Conservation (phyloP, 2,329 filamentous ascomycete species). For the Thelonectria rubi region DNA sequence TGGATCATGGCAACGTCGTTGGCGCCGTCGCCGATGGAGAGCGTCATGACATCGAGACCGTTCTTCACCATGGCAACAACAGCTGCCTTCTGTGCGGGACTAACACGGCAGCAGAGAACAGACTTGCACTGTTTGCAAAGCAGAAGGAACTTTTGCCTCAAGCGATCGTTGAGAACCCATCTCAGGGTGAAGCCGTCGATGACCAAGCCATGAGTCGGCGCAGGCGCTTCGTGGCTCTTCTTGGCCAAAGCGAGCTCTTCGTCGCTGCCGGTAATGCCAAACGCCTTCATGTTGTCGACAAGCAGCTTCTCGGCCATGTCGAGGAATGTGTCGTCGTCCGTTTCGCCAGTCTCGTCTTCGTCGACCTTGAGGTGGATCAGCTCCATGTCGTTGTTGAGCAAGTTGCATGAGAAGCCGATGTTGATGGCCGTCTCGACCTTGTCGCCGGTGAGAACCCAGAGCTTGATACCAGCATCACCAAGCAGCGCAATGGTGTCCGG, state of each 20-base stretch:
- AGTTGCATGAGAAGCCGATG: slow-evolving; percentile 98
- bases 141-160: slow-evolving; percentile 92
- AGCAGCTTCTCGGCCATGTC: slow-evolving; percentile 74
- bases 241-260: slow-evolving; percentile 83
- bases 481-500: slow-evolving; percentile 94
- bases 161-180: slow-evolving; percentile 80
- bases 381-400: slow-evolving; percentile 98
- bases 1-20: slow-evolving; percentile 99
- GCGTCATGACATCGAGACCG: slow-evolving; percentile 93
- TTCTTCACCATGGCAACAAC: slow-evolving; percentile 96
- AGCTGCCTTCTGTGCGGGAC: slow-evolving; percentile 95
- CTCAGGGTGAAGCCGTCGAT: slow-evolving; percentile 95
- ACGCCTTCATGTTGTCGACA: slow-evolving; percentile 75
- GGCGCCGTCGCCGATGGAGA: slow-evolving; percentile 91
- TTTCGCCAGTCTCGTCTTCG: slow-evolving; percentile 69
- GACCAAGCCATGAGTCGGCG: slow-evolving; percentile 88
- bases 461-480: slow-evolving; percentile 92
- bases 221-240: slow-evolving; percentile 85
- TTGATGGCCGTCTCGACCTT: slow-evolving; percentile 99
- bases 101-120: slow-evolving; percentile 96
- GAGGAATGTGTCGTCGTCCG: slow-evolving; percentile 59
- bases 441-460: slow-evolving; percentile 98
- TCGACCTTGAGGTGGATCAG: slow-evolving; percentile 88
- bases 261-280: slow-evolving; percentile 84
- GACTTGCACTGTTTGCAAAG: slow-evolving; percentile 97